Evolutionary conservation across 1,139 yeast genomes (phyloP), one percentile per base, ranked within the genome.

Genomic region (Diutina siamensis): DNA sequence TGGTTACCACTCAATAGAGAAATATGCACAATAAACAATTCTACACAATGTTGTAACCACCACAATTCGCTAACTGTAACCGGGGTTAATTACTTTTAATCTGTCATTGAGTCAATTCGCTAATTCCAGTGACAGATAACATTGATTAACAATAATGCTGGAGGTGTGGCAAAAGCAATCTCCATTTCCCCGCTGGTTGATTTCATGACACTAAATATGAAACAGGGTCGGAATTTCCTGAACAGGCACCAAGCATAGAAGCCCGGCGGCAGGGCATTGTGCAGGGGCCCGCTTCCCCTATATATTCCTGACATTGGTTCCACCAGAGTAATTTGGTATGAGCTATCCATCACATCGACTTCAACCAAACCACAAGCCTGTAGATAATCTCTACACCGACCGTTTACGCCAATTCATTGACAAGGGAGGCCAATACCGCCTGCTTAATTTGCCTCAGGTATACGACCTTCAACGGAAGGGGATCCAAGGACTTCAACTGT

Each of bases 361-460:
- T 50, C 80, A 76, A 51, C 97, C 97, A 3, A 79, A 77, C 46
- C 84, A 88, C 56, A 86, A 86, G 60, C 92, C 94, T 50, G 80
- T 89, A 36, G 88, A 85, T 58, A 73, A 76, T 47, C 76, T 89
- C 48, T 89, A 83, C 59, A 86, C 83, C 55, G 75, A 76, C 56
- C 71, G 97, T 47, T 68, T 92, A 50, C 74, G 94, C 45, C 96
- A 87, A 55, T 89, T 89, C 68, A 76, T 76, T 40, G 82, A 80
- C 55, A 63, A 64, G 8, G 79, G 80, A 5, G 95, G 95, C 44
- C 80, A 80, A 52, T 92, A 83, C 64, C 61, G 64, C 45, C 65
- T 72, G 46, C 66, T 87, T 54, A 86, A 86, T 59, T 68, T 92
- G 41, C 94, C 97, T n/a, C 80, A 79, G 54, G 85, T 84, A 58